Evolutionary conservation across 2,329 filamentous ascomycete species (phyloP), one percentile per base, ranked within the genome.

Genomic region (Hypoxylon rubiginosum): DNA sequence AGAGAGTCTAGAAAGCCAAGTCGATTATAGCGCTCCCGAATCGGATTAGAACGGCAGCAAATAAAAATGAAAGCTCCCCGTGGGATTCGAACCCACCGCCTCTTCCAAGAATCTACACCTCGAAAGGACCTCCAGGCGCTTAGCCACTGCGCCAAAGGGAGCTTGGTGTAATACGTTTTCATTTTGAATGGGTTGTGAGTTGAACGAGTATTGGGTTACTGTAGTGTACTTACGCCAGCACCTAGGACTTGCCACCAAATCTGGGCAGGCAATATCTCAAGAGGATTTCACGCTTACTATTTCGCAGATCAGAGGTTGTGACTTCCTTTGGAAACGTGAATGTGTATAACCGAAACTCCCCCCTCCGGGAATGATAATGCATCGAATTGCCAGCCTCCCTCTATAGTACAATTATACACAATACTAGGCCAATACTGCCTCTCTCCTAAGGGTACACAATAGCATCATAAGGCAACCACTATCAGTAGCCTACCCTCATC

Each of bases 331-430:
- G 13, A n/a, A 39, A n/a, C 15, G 15, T 39, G 5, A n/a, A 39
- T 39, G 15, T n/a, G 41, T 64, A 50, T 56, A 55, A 30, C 39
- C 52, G 53, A 39, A 58, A 55, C 43, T 34, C 56, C 36, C 59
- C 32, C 43, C 46, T 21, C 19, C 15, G 24, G 39, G 41, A 41
- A 54, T 19, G 28, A 32, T 43, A 57, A 30, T 64, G 60, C 60
- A 62, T 64, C 43, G 19, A 57, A 28, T 62, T 41, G 28, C 54
- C 32, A 8, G 39, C 19, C 41, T 43, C 39, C 28, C 34, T 36
- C 43, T 58, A 58, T 55, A 58, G 19, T 41, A 52, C 30, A 26
- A 36, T 51, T 62, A 67, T 70, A 63, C 58, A 65, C 62, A 68
- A 52, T 64, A 52, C 56, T 61, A 52, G 53, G 39, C 26, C 5